A percentile compares a stretch with the other conserved stretches of the same genome.
These are phyloP conservation scores for Cytauxzoon felis DNA, from an alignment of 169 alveolate species.

Conservation along the genomic window DNA sequence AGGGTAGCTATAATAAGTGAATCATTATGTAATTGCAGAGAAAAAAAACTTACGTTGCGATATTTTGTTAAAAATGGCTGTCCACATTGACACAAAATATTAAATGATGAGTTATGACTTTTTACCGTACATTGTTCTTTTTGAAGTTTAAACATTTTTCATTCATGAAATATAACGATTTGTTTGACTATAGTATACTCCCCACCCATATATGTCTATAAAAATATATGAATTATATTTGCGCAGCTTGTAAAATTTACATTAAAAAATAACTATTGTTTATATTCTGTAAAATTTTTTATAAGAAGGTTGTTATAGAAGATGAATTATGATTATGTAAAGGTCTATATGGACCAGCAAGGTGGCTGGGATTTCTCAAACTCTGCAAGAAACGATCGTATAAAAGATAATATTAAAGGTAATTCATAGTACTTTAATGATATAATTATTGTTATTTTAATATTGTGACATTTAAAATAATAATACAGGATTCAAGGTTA, in stretches of 20 bases:
- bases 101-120: slow-evolving; percentile 7
- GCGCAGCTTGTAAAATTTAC: too few relatives aligned
- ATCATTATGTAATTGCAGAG: background rate
- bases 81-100: slow-evolving; percentile 53
- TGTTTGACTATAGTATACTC: background rate
- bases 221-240: too few relatives aligned
- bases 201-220: slow-evolving; percentile 10
- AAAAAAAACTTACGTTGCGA: slow-evolving; percentile 26
- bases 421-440: background rate
- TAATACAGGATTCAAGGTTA: slow-evolving; percentile 45
- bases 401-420: slow-evolving; percentile 52
- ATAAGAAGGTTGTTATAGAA: background rate
- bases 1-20: slow-evolving; percentile 28
- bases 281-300: too few relatives aligned
- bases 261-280: too few relatives aligned
- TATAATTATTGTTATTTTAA: background rate
- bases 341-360: slow-evolving; percentile 53
- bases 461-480: background rate
- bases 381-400: slow-evolving; percentile 51
- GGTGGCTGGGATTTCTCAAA: slow-evolving; percentile 65
- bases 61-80: slow-evolving; percentile 35
- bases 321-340: slow-evolving; percentile 57
- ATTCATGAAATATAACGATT: slow-evolving; percentile 1
- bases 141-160: slow-evolving; percentile 38
- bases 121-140: slow-evolving; percentile 24